Evolutionary conservation across 1,284 basidiomycete genomes (phyloP).

Genomic region (Puccinia coronata): DNA sequence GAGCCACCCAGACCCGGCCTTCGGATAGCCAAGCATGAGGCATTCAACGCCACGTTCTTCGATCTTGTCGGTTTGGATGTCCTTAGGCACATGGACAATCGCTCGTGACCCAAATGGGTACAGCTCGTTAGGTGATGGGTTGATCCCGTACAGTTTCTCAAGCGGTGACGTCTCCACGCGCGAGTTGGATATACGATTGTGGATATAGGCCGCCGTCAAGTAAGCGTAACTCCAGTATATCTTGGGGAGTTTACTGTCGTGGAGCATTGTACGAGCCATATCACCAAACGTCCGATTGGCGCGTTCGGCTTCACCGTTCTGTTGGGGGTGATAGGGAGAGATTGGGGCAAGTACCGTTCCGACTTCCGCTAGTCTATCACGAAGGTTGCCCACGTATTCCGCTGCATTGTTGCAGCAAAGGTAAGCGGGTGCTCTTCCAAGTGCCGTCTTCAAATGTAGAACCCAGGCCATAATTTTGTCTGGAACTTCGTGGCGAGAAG

Average conservation of each 20-base stretch:
- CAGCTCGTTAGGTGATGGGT: background rate
- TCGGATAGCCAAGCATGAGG: background rate
- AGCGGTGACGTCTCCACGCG: background rate
- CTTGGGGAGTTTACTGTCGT: background rate
- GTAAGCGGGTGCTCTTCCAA: background rate
- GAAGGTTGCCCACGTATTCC: no score
- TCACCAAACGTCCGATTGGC: background rate
- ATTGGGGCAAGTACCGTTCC: background rate
- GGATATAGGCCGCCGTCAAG: background rate
- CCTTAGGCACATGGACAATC: slow-evolving; percentile 20
- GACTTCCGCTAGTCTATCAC: background rate
- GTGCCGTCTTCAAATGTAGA: background rate
- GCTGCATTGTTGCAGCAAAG: background rate
- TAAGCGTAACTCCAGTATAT: background rate
- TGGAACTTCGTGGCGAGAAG: background rate
- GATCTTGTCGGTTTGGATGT: background rate
- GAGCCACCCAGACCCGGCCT: background rate
- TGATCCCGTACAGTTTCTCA: background rate
- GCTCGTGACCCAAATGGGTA: no score
- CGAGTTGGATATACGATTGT: background rate
- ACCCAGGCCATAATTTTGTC: background rate
- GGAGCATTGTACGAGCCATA: background rate
- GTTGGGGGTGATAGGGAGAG: background rate
- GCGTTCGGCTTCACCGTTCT: slow-evolving; percentile 26
- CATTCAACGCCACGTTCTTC: slow-evolving; percentile 1